Evolutionary conservation across 2,329 filamentous ascomycete species (phyloP), one percentile per base, ranked within the genome.

Genomic region (Aspergillus sp.): DNA sequence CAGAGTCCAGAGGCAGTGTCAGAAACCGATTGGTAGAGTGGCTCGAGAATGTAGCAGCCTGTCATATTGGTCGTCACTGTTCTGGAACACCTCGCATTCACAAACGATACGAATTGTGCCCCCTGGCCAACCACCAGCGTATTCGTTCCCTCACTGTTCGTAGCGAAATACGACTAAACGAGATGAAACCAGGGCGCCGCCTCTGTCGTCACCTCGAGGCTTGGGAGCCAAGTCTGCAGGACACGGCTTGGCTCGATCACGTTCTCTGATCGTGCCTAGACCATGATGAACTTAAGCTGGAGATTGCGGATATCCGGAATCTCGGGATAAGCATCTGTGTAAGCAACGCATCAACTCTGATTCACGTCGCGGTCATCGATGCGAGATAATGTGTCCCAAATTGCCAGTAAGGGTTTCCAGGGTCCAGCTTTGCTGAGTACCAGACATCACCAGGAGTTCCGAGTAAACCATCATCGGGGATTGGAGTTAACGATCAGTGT

Each of bases 391-490:
- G 11, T 41, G 34, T 41, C 11, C 34, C 4, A 15, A 41, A 41
- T 41, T 41, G 34, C 34, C 34, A 41, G 15, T 41, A 13, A 41
- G 13, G 4, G 8, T 4, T 11, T 15, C 28, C 17, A 48, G 53
- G 41, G 25, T 47, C 53, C 23, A 17, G 15, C 25, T 54, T 19
- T 38, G 19, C 28, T n/a, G 3, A 22, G 25, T 25, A 11, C 31
- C 51, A 53, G 22, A 22, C 31, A 41, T 9, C 30, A 55, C 53
- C 45, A 38, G 45, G 30, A 56, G 28, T 28, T 56, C 54, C 45
- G 45, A 48, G 15, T 11, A 23, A n/a, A 23, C 19, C 28, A 41
- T 19, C 28, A 28, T 22, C 46, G 45, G 54, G 28, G 45, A 25
- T 28, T 56, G 54, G 54, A 56, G 45, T 38, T 56, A 48, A 56